phyloP scores from a whole-genome alignment of 2,329 filamentous ascomycete species.

The Calonectria hongkongensis region DNA sequence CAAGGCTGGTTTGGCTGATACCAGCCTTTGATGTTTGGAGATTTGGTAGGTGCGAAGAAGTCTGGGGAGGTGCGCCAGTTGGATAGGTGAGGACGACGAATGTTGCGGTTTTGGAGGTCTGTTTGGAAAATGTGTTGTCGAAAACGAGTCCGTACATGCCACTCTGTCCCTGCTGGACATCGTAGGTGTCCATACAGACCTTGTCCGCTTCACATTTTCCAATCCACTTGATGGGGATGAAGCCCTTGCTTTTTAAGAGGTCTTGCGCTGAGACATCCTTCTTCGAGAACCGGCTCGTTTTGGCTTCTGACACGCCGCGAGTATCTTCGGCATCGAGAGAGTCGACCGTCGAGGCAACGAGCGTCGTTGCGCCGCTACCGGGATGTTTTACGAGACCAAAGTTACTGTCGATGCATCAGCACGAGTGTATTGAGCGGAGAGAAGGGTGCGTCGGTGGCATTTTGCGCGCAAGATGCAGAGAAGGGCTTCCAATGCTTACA shows the following conservation, averaged over 20 bases:
- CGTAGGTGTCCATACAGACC: slow-evolving; percentile 91
- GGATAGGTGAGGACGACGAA: slow-evolving; percentile 97
- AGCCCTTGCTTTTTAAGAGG: slow-evolving; percentile 79
- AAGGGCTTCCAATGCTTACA: slow-evolving; percentile 70
- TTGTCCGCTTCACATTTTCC: slow-evolving; percentile 98
- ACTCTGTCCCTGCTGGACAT: slow-evolving; percentile 83
- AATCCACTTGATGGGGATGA: slow-evolving; percentile 86
- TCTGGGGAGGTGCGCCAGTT: slow-evolving; percentile 85
- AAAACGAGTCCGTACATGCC: slow-evolving; percentile 98
- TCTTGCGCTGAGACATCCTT: slow-evolving; percentile 79
- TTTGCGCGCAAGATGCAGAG: slow-evolving; percentile 11
- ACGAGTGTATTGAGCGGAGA: not conserved
- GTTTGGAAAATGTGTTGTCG: slow-evolving; percentile 99
- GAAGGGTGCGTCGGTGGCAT: slow-evolving; percentile 14
- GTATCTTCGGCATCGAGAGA: slow-evolving; percentile 68
- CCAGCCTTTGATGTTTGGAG: slow-evolving; percentile 64
- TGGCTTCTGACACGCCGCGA: slow-evolving; percentile 65
- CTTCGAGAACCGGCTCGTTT: slow-evolving; percentile 69
- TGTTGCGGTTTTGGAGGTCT: slow-evolving; percentile 93
- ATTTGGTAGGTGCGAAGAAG: slow-evolving; percentile 81
- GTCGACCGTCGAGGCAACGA: slow-evolving; percentile 65
- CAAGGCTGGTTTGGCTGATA: slow-evolving; percentile 71
- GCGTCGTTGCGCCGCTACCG: slow-evolving; percentile 77
- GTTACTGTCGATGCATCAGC: slow-evolving; percentile 74
- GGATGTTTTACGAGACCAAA: slow-evolving; percentile 99